Percentiles rank a stretch among this genome's conserved stretches.
These are phyloP conservation scores for Erodium trifolium DNA, from an alignment of 441 rosid species.

Conservation along the genomic window DNA sequence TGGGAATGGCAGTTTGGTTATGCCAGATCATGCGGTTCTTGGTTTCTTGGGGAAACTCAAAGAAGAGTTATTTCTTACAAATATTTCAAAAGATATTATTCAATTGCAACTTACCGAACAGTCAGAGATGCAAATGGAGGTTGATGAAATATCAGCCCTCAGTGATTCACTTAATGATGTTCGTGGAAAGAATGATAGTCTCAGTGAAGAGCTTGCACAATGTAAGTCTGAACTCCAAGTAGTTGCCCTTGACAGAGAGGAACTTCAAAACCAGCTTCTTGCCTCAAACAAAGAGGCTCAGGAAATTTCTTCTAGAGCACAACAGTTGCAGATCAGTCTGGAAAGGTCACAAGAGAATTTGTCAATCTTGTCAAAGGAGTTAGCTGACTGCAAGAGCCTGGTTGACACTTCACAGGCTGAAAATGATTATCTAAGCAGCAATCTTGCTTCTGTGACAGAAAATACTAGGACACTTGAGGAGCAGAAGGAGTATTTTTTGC, in stretches of 20 bases:
- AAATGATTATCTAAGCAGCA: constrained; percentile 41
- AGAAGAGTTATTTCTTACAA: constrained; percentile 62
- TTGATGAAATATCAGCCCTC: constrained; percentile 50
- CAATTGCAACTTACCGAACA: constrained; percentile 63
- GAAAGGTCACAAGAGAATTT: constrained; percentile 46
- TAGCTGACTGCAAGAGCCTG: constrained; percentile 38
- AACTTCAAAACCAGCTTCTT: constrained; percentile 44
- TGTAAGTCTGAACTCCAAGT: constrained; percentile 63
- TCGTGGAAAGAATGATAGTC: constrained; percentile 35
- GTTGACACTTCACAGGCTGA: constrained; percentile 39
- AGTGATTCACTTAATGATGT: constrained; percentile 38
- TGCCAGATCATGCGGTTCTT: constrained; percentile 16
- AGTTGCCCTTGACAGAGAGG: constrained; percentile 41
- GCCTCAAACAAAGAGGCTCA: constrained; percentile 42
- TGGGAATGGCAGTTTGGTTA: constrained; percentile 24
- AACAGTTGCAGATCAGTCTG: constrained; percentile 51
- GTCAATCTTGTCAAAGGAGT: constrained; percentile 37
- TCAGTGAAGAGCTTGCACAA: constrained; percentile 52
- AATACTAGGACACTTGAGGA: constrained; percentile 43
- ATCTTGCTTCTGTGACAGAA: constrained; percentile 40
- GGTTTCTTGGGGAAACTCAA: constrained; percentile 46
- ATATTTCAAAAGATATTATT: constrained; percentile 48
- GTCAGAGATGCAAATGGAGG: constrained; percentile 41
- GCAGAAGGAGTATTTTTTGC: constrained; percentile 32
- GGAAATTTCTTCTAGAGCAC: constrained; percentile 43